Evolutionary conservation across 306 rosid genomes (phyloP), one percentile per base, ranked within the genome.

Genomic region (Lathyrus oleraceus): DNA sequence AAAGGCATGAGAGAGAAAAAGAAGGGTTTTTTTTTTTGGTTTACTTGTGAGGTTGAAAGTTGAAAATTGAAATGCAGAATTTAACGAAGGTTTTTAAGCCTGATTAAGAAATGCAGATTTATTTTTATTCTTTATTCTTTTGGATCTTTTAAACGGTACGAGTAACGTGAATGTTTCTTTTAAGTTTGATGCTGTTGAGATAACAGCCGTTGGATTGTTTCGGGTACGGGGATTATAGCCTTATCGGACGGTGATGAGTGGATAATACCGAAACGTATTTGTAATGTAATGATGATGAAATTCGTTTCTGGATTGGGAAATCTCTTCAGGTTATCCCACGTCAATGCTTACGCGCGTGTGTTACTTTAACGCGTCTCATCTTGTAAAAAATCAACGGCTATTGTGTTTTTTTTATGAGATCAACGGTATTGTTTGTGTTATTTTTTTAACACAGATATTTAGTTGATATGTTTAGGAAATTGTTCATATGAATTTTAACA

Each of bases 1-100:
- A 81, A 82, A 81, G 65, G 68, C 88, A 89, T 81, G 80, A 45
- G 44, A 69, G 60, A 70, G 62, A 58, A 6, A 57, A 56, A 30
- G 8, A 52, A 32, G 5, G 61, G 75, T 82, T 86, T 57, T 52
- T 57, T 52, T 77, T 74, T 42, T 47, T 70, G 36, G 40, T 67
- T 80, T 54, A 12, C 10, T 25, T 56, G 14, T 15, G 65, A 15
- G 14, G 14, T 59, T 59, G 65, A 59, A 30, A 32, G 36, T 8
- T 59, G 42, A 59, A 30, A 32, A 17, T 8, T 59, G 42, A 57
- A 30, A n/a, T 68, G 56, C 56, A 71, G 80, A 63, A 67, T 86
- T 74, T 76, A 84, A 78, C 61, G 21, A 44, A 47, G 65, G 70
- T 15, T 67, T 40, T 74, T 30, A 65, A 74, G 30, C 57, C 56